A percentile compares a stretch with the other conserved stretches of the same genome.
These are phyloP conservation scores for Ophiocordyceps robertsii DNA, from an alignment of 2,329 filamentous ascomycete genomes.

Conservation along the genomic window DNA sequence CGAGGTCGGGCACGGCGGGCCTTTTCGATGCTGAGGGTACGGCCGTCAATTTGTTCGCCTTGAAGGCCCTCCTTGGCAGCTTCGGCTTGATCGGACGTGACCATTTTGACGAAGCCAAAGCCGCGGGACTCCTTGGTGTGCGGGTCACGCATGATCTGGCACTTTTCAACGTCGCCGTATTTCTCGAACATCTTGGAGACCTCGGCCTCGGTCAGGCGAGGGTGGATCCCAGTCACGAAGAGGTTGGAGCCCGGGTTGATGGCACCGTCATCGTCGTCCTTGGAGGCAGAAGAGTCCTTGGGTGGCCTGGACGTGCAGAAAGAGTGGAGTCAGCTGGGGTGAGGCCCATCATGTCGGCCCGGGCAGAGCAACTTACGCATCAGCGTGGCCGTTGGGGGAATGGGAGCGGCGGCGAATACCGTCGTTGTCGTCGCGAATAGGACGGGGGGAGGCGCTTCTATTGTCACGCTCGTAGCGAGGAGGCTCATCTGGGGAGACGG, in stretches of 20 bases:
- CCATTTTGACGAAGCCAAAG: constrained; percentile 99
- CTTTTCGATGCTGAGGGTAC: constrained; percentile 97
- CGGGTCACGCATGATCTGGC: constrained; percentile 98
- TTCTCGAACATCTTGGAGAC: constrained; percentile 95
- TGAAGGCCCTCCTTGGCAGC: constrained; percentile 93
- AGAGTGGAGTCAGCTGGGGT: no score
- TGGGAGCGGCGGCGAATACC: constrained; percentile 47
- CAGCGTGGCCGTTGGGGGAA: constrained; percentile 39
- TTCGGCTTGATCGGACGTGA: constrained; percentile 86
- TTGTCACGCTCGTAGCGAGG: constrained; percentile 54
- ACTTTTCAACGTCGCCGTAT: constrained; percentile 97
- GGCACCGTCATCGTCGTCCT: constrained; percentile 57
- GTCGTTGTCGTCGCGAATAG: constrained; percentile 45
- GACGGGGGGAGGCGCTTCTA: constrained; percentile 51
- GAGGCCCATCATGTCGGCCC: no score
- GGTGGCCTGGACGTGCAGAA: not conserved
- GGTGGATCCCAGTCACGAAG: constrained; percentile 96
- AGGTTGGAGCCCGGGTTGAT: constrained; percentile 94
- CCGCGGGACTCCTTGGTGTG: constrained; percentile 98
- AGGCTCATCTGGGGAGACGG: constrained; percentile 36
- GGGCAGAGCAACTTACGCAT: constrained; percentile 10
- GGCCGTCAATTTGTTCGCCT: constrained; percentile 87
- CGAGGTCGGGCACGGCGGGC: constrained; percentile 88
- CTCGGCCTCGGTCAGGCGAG: constrained; percentile 76
- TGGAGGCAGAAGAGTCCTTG: constrained; percentile 38